A percentile compares a stretch with the other conserved stretches of the same genome.
These are phyloP conservation scores for Saitozyma sp. DNA, from an alignment of 768 basidiomycete species.

Conservation along the genomic window DNA sequence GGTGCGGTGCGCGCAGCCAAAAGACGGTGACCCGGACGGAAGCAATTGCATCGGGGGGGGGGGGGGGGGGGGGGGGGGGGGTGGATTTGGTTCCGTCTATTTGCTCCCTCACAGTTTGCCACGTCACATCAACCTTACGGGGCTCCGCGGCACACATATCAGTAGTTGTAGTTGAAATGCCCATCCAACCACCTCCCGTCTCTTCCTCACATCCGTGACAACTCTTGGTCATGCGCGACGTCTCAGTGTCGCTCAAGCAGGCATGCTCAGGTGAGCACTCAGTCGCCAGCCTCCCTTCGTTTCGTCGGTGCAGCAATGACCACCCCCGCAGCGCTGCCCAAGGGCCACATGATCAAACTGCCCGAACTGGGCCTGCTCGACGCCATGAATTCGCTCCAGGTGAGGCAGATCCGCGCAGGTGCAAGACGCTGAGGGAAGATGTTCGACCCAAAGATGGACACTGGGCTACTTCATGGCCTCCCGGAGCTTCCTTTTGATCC, in stretches of 20 bases:
- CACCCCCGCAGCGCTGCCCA: constrained; percentile 61
- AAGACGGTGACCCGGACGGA: too few species aligned
- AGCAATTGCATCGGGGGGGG: too few species aligned
- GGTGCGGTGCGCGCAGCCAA: too few species aligned
- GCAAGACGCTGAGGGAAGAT: constrained; percentile 41
- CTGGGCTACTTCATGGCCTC: constrained; percentile 58
- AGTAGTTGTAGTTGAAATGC: too few species aligned
- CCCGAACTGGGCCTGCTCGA: constrained; percentile 74
- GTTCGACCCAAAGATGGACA: constrained; percentile 85
- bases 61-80: too few species aligned
- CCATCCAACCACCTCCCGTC: neutral
- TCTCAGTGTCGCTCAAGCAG: constrained; percentile 22
- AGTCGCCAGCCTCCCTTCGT: too few species aligned
- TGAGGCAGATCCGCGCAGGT: too few species aligned
- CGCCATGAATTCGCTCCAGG: constrained; percentile 93
- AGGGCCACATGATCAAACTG: constrained; percentile 65
- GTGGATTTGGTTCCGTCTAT: too few species aligned
- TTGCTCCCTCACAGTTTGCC: too few species aligned
- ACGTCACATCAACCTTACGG: too few species aligned
- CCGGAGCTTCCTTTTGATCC: constrained; percentile 60
- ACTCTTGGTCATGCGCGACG: constrained; percentile 15
- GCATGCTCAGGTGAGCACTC: constrained; percentile 22
- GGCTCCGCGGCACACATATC: too few species aligned
- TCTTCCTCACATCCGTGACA: neutral
- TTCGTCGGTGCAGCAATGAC: too few species aligned